Base-by-base conservation (phyloP, 1,284 basidiomycete genomes). In the Marasmius oreades region DNA sequence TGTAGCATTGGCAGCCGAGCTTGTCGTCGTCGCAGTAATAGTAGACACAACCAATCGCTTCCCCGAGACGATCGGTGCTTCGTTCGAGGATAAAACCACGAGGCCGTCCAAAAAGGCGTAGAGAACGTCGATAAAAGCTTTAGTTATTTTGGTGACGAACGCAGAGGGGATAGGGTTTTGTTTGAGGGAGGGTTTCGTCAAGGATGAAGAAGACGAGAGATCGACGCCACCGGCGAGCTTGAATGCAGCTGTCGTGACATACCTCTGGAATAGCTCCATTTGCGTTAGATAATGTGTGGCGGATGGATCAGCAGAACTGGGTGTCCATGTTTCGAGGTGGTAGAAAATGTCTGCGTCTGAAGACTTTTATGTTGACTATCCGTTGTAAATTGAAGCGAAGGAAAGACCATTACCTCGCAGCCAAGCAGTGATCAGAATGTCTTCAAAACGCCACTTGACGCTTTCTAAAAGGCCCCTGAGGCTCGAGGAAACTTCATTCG, bases 31-130 rank as follows among this genome's bases (percentile, higher is more conserved):
- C n/a, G n/a, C n/a, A n/a, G n/a, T n/a, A n/a, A n/a, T n/a, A n/a
- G 69, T 61, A 28, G 70, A 66, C 18, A 72, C 71, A 24, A 67
- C 52, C 34, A 70, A 70, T 50, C 71, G 66, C 59, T 74, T 70
- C n/a, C 73, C 79, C 2, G 66, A 68, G 7, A 70, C 67, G 16
- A 79, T 70, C n/a, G 80, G 78, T n/a, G 77, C 79, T 62, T 88
- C 85, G 55, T 88, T 81, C 44, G 91, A 90, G 7, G 93, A 92
- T 12, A 98, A 78, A 55, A 86, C 82, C 23, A 95, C 84, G 50
- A 98, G 76, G 0, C 96, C 96, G 64, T 98, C 94, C 47, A 98
- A 76, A 63, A 97, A 88, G 23, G 89, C 87, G 70, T 96, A 95
- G 28, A 97, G 68, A 1, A 88, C 84, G 66, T 98, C 95, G 48